Conservation (phyloP, 2,329 filamentous ascomycete species). For the Calonectria leucothoes region DNA sequence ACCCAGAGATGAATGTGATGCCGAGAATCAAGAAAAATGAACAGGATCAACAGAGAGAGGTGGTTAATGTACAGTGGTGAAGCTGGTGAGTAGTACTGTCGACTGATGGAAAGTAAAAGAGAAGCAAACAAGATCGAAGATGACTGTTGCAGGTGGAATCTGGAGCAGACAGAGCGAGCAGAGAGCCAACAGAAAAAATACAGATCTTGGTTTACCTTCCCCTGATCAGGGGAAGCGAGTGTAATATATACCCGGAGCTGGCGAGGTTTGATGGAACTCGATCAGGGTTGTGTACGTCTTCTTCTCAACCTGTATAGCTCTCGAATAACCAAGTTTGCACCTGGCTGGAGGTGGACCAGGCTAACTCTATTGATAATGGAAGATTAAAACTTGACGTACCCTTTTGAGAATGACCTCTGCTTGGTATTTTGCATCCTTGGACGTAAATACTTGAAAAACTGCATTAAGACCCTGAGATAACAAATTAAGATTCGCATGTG, state of each 20-base stretch:
- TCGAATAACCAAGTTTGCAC: not conserved
- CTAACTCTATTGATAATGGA: not conserved
- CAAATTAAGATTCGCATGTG: not conserved
- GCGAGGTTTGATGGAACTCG: not conserved
- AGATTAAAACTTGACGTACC: not conserved
- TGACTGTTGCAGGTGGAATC: too few species aligned
- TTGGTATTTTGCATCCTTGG: not conserved
- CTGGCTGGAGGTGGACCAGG: not conserved
- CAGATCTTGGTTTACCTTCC: not conserved
- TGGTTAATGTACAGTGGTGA: not conserved
- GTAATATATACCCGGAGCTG: not conserved
- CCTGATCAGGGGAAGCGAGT: not conserved
- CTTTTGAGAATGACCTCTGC: not conserved
- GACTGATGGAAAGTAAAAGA: not conserved
- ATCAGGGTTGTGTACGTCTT: not conserved
- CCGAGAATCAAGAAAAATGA: not conserved
- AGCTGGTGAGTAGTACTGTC: not conserved
- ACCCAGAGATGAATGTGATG: not conserved
- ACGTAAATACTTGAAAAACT: not conserved
- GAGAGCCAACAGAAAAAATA: not conserved
- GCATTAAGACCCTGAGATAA: not conserved
- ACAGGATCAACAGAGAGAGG: not conserved
- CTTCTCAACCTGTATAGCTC: too few species aligned
- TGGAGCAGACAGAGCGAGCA: not conserved
- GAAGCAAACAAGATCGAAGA: not conserved